A percentile compares a stretch with the other conserved stretches of the same genome.
These are phyloP conservation scores for Plantago major DNA, from an alignment of 257 asterid genomes.

Conservation along the genomic window DNA sequence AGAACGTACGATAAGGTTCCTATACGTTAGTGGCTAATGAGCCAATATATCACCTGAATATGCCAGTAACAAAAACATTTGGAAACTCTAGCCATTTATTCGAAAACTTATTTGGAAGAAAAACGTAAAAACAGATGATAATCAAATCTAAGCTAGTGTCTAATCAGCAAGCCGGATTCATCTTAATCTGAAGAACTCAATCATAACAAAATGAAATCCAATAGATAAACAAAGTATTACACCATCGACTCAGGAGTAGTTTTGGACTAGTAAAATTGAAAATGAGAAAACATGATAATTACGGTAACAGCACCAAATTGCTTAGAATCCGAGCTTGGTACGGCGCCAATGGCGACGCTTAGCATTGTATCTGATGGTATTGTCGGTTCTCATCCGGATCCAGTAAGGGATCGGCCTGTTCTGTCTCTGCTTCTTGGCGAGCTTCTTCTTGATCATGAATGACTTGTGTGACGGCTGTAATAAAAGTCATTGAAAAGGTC, in stretches of 20 bases:
- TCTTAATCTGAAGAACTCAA: neutral
- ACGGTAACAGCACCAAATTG: neutral
- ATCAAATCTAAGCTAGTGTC: neutral
- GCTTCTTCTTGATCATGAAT: constrained; percentile 52
- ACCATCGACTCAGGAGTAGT: constrained; percentile 1
- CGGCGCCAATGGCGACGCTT: constrained; percentile 68
- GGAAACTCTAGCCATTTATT: too few relatives aligned
- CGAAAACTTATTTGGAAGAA: neutral
- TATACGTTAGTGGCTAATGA: too few relatives aligned
- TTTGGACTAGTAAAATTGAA: constrained; percentile 11
- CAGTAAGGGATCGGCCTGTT: constrained; percentile 55
- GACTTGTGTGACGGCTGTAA: constrained; percentile 52
- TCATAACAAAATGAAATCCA: constrained; percentile 14
- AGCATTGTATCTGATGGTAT: constrained; percentile 55
- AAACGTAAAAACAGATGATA: neutral
- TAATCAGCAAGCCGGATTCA: neutral
- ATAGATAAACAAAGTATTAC: neutral
- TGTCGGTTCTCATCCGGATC: constrained; percentile 56
- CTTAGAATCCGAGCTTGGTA: constrained; percentile 55
- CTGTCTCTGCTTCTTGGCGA: constrained; percentile 56
- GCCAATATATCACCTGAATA: too few relatives aligned
- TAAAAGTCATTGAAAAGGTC: neutral
- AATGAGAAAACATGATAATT: constrained; percentile 20
- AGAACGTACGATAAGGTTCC: too few relatives aligned
- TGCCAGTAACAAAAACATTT: too few relatives aligned